Conservation (phyloP, 176 grass and related monocot species). For the Alopecurus myosuroides region DNA sequence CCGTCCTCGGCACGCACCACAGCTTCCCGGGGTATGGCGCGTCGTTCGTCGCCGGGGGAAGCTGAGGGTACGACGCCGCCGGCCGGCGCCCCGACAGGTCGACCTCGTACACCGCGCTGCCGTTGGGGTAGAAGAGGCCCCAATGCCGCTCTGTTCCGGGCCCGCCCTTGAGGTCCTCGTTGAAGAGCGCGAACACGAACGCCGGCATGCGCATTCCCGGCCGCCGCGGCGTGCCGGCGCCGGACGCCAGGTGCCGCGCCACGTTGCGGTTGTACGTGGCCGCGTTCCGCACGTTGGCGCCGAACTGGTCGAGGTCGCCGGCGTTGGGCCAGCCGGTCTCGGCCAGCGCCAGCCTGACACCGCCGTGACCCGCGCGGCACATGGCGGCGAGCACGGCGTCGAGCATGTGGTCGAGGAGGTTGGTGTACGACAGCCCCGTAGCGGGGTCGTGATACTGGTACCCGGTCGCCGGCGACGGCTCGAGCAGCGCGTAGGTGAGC, state of each 20-base stretch:
- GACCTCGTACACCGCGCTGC: constrained; percentile 47
- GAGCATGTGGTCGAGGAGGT: constrained; percentile 69
- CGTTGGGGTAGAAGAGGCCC: constrained; percentile 67
- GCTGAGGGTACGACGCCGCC: constrained; percentile 25
- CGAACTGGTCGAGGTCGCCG: constrained; percentile 56
- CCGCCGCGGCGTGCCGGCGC: constrained; percentile 41
- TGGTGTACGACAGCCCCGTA: constrained; percentile 38
- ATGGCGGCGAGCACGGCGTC: constrained; percentile 50
- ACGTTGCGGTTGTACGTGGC: constrained; percentile 75
- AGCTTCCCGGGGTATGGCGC: constrained; percentile 37
- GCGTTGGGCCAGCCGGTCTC: constrained; percentile 55
- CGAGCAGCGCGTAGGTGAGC: constrained; percentile 55
- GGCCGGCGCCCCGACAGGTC: constrained; percentile 34
- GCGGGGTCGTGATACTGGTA: constrained; percentile 30
- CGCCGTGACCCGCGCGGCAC: constrained; percentile 14
- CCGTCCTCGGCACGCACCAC: constrained; percentile 45
- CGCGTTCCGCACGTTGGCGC: constrained; percentile 52
- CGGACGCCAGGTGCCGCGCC: constrained; percentile 31
- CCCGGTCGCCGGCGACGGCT: background rate
- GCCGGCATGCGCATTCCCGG: constrained; percentile 38
- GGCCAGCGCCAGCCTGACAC: background rate
- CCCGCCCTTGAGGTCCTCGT: constrained; percentile 59
- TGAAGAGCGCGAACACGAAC: constrained; percentile 64
- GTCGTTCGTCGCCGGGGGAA: constrained; percentile 47
- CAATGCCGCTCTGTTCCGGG: constrained; percentile 54